Base-by-base conservation (phyloP, 2,329 filamentous ascomycete species). In the Neopestalotiopsis sp. region DNA sequence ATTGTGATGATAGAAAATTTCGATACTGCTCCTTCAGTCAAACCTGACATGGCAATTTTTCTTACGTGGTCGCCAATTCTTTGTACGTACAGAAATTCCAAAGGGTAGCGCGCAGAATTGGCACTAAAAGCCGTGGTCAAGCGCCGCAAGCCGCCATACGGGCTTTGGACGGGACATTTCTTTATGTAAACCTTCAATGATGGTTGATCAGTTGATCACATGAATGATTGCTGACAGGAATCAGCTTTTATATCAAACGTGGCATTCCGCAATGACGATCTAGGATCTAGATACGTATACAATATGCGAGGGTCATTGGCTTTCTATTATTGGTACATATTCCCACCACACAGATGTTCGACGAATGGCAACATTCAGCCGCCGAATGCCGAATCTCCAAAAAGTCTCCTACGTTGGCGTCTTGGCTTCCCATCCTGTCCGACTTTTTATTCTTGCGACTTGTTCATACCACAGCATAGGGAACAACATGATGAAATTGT, bases 291-390 rank as follows among this genome's bases (percentile, higher is more conserved):
- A 10, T 38, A 65, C 20, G 9, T 59, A 34, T 59, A 59, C 24
- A 24, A 30, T 14, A 13, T 53, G 9, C 42, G 62, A 34, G 24
- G 24, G 17, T 53, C 30, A 12, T n/a, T 24, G 62, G n/a, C n/a
- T n/a, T 40, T 20, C 62, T 65, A 53, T 65, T 24, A 66, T 66
- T 66, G 40, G 63, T 32, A 34, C 32, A 61, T 9, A 45, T 4
- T 45, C 32, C 40, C 34, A 53, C 45, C 45, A 53, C 9, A 53
- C 45, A 20, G 45, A 20, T 53, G 14, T 3, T 67, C 32, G 10
- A 53, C 65, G 32, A 32, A 67, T 67, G 53, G 20, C 53, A 49
- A 67, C 53, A 56, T 59, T 61, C 45, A 58, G 56, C 65, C 65
- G 65, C 65, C 38, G 65, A 28, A 61, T 61, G 40, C 65, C 65